Conservation (phyloP, 345 rosid species). For the Carallia pectinifolia region DNA sequence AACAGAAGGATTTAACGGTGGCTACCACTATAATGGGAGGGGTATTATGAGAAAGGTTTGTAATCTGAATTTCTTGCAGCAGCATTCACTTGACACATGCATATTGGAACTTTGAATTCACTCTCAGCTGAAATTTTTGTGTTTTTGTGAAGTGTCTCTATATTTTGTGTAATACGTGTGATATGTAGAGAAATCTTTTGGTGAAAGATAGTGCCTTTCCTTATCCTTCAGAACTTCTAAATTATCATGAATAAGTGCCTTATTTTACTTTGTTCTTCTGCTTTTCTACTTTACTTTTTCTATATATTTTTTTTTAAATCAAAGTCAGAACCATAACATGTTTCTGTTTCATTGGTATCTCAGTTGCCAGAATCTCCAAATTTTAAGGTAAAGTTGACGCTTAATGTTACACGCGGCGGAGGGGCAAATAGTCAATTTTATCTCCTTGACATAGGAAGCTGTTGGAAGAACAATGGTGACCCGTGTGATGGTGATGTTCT, state of each 20-base stretch:
- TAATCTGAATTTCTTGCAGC: neutral
- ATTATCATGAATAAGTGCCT: neutral
- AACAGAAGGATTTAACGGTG: constrained; percentile 25
- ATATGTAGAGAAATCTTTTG: too few relatives aligned
- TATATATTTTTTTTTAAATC: neutral
- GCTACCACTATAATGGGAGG: constrained; percentile 26
- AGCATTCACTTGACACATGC: constrained; percentile 4
- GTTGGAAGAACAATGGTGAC: constrained; percentile 32
- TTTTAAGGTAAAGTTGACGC: constrained; percentile 24
- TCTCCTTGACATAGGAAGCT: constrained; percentile 31
- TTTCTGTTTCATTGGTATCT: neutral
- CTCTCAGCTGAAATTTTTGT: neutral
- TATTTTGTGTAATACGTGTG: too few relatives aligned
- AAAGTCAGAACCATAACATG: neutral
- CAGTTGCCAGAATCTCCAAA: constrained; percentile 34
- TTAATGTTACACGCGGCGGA: constrained; percentile 22
- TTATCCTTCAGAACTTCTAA: neutral
- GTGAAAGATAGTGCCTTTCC: neutral
- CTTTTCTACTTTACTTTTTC: neutral
- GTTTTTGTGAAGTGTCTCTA: neutral
- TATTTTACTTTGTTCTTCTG: neutral
- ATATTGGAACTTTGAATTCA: neutral
- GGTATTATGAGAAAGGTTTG: constrained; percentile 32
- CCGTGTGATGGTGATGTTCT: constrained; percentile 31
- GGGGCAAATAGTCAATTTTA: constrained; percentile 28